Base-by-base conservation (phyloP, 495 filamentous ascomycete genomes). In the Evansstolkia leycettana region DNA sequence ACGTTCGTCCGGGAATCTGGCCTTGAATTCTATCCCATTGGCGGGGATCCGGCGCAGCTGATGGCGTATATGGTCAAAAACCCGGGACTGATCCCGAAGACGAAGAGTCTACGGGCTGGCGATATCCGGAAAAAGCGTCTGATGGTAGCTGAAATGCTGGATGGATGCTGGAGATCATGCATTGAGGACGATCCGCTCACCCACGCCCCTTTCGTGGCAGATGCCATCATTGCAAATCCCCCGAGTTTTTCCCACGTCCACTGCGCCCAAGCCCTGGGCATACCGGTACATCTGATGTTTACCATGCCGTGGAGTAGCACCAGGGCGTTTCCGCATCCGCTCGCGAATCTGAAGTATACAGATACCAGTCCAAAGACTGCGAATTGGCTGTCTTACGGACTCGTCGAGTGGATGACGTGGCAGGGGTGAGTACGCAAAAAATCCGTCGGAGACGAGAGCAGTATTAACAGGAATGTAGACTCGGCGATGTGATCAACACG, bases 141-240 rank as follows among this genome's bases (percentile, higher is more conserved):
- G 6, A 64, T 70, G 50, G 65, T 81, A n/a, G 61, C 51, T n/a
- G 67, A 70, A 36, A 78, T 80, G 57, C 53, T 80, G 5, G 54
- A 72, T 18, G 75, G 75, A 0, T 78, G 71, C 35, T 81, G 75
- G 75, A 65, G 58, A 37, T 76, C 75, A 1, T 81, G 76, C 43
- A 71, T 73, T 24, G 69, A 73, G 37, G 52, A 69, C 43, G 62
- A 69, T 42, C 48, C 47, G 3, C 28, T 50, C 7, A 76, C 77
- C 34, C 23, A 63, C 7, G 69, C 64, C 37, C 73, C 75, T 0
- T 80, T 82, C 50, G 63, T 80, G 4, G 77, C 77, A 0, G 72
- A 82, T 38, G 72, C 65, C 8, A 79, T 82, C 32, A 78, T 82
- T 41, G 75, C 77, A 0, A 80, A 80, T 49, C 76, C 77, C 1